Evolutionary conservation across 129 eudicot species (phyloP), one percentile per base, ranked within the genome.

Genomic region (Dittrichia graveolens): DNA sequence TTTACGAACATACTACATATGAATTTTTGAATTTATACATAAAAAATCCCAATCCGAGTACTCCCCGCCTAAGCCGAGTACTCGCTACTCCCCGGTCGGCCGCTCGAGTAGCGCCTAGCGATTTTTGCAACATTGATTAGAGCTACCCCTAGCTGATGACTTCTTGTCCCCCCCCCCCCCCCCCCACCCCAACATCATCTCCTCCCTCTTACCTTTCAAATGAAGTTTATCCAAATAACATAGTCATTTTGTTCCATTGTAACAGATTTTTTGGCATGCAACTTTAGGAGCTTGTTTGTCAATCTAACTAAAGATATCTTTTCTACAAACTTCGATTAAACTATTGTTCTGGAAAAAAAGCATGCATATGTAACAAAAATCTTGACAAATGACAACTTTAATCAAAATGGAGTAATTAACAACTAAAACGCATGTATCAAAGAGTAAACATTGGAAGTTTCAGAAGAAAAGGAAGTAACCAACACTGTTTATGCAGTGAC

Each of bases 231-330:
- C 31, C 31, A 24, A 24, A 24, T 24, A 24, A 24, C 45, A 60
- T 5, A 18, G 39, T 56, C 24, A 5, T 8, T 37, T 60, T 5
- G 31, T 54, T 18, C 19, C 18, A 13, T 10, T 37, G 65, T 37
- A 60, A 61, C 15, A 24, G 19, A 45, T n/a, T 45, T 40, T 61
- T 40, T 61, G 67, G 41, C 56, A 11, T 65, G 71, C 71, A 44
- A 45, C 71, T 44, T 6, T 65, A 60, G 18, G 18, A 37, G 45
- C 18, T 60, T 5, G 13, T 56, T 54, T 56, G 61, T 19, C 61
- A 37, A 42, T 63, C 69, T 41, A 16, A 63, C 41, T 45, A 16
- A 40, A 15, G 52, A 14, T n/a, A 16, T 15, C 14, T 63, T 40
- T 15, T 63, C 16, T 63, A 15, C 37, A 8, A 63, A 63, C 69